phyloP scores from a whole-genome alignment of 345 rosid species.

The Populus pruinosa region DNA sequence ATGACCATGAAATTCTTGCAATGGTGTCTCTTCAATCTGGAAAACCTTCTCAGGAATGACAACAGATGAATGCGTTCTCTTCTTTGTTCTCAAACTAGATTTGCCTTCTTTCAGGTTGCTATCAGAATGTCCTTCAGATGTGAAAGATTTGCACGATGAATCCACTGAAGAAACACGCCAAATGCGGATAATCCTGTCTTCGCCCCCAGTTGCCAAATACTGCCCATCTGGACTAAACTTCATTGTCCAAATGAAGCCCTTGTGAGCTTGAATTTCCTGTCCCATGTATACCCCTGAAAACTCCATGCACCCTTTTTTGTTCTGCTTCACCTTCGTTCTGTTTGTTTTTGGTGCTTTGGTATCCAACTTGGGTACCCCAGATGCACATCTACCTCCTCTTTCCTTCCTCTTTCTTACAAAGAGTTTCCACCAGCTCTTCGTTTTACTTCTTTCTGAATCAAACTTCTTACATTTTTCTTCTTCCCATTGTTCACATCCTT shows the following conservation, averaged over 20 bases:
- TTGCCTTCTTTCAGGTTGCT: constrained; percentile 14
- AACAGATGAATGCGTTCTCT: constrained; percentile 27
- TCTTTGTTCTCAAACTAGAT: constrained; percentile 26
- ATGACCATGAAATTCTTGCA: constrained; percentile 76
- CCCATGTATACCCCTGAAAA: constrained; percentile 50
- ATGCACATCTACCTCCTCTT: not conserved
- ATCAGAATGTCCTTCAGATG: constrained; percentile 17
- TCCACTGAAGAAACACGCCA: constrained; percentile 57
- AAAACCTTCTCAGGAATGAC: constrained; percentile 64
- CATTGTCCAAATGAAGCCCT: constrained; percentile 61
- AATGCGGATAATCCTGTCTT: constrained; percentile 69
- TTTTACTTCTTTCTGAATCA: constrained; percentile 26
- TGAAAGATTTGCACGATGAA: constrained; percentile 33
- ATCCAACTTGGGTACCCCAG: constrained; percentile 15
- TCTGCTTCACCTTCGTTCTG: constrained; percentile 55
- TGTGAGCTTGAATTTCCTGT: constrained; percentile 77
- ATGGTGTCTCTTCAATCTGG: constrained; percentile 58
- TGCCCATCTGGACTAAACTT: constrained; percentile 89
- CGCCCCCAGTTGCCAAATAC: constrained; percentile 80
- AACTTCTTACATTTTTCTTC: constrained; percentile 7
- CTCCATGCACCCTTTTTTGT: constrained; percentile 65
- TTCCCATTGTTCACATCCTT: constrained; percentile 16
- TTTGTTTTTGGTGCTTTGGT: constrained; percentile 20
- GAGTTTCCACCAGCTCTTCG: constrained; percentile 53
- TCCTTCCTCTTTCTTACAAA: constrained; percentile 26